Conservation (phyloP, 805 yeast species). For the Metschnikowia anglica region DNA sequence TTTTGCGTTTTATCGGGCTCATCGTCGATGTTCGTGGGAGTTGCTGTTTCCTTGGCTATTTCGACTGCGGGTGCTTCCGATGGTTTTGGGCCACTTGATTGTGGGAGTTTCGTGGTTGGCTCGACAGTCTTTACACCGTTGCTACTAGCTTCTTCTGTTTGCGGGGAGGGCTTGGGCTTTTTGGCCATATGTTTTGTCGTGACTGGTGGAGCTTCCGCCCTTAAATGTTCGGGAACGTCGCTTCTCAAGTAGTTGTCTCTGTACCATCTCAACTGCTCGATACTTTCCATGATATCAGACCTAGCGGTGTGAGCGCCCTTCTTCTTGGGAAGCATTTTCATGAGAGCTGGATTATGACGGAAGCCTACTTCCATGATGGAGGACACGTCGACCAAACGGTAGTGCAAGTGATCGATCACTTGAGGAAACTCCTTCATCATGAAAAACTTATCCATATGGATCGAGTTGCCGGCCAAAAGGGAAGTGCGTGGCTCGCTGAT, state of each 20-base stretch:
- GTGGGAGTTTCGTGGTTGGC: neutral
- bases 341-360: slow-evolving; percentile 70
- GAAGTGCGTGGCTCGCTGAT: slow-evolving; percentile 57
- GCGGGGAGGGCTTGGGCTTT: slow-evolving; percentile 1
- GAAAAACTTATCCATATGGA: slow-evolving; percentile 88
- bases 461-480: slow-evolving; percentile 84
- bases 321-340: slow-evolving; percentile 61
- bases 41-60: neutral
- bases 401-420: slow-evolving; percentile 58
- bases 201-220: neutral
- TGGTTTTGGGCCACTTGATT: neutral
- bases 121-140: neutral
- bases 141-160: neutral
- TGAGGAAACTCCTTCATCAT: slow-evolving; percentile 81
- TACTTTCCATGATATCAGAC: slow-evolving; percentile 86
- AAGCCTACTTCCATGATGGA: slow-evolving; percentile 74
- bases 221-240: slow-evolving; percentile 15
- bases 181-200: neutral
- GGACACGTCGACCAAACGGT: slow-evolving; percentile 89
- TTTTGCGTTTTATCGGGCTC: neutral
- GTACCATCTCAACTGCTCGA: slow-evolving; percentile 78
- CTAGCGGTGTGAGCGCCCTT: slow-evolving; percentile 79
- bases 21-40: neutral
- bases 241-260: slow-evolving; percentile 57
- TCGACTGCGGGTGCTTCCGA: neutral